phyloP scores from a whole-genome alignment of 768 basidiomycete species.

The Tulasnella sp. region DNA sequence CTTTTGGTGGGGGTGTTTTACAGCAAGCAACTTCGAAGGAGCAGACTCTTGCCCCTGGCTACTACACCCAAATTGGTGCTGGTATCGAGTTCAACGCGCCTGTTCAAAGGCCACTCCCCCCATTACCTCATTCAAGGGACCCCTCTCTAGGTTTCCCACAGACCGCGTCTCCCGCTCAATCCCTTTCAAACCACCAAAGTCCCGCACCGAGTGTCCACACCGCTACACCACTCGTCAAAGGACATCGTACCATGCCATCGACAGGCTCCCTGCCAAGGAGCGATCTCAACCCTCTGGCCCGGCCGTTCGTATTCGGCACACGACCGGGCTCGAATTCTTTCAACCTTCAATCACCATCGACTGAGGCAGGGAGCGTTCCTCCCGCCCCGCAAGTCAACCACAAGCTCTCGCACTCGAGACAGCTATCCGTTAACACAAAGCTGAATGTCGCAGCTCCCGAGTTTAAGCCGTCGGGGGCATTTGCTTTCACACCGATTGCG shows the following conservation, averaged over 20 bases:
- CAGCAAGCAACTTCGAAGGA: neutral
- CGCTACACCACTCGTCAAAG: constrained; percentile 13
- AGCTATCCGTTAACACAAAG: constrained; percentile 2
- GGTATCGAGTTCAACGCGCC: constrained; percentile 4
- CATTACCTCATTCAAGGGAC: constrained; percentile 52
- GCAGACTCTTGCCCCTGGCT: no score
- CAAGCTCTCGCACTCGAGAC: constrained; percentile 5
- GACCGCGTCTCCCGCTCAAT: constrained; percentile 26
- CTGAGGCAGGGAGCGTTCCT: neutral
- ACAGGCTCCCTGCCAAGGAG: constrained; percentile 23
- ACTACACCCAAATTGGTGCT: constrained; percentile 2
- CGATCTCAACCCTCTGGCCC: constrained; percentile 62
- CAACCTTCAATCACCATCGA: constrained; percentile 10
- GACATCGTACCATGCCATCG: constrained; percentile 18
- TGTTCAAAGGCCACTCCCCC: constrained; percentile 39
- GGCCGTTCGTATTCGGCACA: constrained; percentile 68
- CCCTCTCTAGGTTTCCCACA: constrained; percentile 52
- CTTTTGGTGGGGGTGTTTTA: constrained; percentile 1
- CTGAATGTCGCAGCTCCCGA: constrained; percentile 69
- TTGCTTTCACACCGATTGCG: constrained; percentile 63
- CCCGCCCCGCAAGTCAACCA: neutral
- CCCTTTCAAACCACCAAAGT: constrained; percentile 12
- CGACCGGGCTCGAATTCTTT: constrained; percentile 6
- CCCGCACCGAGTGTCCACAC: constrained; percentile 17
- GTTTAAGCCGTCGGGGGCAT: constrained; percentile 59